phyloP scores from a whole-genome alignment of 306 rosid genomes.

The Luffa aegyptiaca region DNA sequence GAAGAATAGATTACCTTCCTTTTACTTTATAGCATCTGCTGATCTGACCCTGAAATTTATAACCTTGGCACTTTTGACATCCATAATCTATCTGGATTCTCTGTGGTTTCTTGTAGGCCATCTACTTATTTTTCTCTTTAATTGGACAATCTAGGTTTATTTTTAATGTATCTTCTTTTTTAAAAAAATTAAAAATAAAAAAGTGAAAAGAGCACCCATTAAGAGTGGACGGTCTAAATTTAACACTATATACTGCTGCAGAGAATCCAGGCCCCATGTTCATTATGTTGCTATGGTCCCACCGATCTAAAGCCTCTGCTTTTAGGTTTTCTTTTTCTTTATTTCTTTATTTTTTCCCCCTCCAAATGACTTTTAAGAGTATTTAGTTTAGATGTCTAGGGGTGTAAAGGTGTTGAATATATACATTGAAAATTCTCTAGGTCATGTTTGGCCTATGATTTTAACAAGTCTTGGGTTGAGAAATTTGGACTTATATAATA shows the following conservation, averaged over 20 bases:
- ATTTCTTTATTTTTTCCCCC: not conserved
- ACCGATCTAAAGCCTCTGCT: not conserved
- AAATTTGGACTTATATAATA: not conserved
- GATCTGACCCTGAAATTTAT: slow-evolving; percentile 8
- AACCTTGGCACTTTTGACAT: not conserved
- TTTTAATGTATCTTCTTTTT: not conserved
- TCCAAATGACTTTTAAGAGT: not conserved
- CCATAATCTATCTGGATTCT: slow-evolving; percentile 1
- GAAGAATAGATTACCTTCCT: not conserved
- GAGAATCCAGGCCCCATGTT: slow-evolving; percentile 5
- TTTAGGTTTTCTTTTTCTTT: not conserved
- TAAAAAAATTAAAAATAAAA: too few species aligned
- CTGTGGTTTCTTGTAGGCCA: slow-evolving; percentile 2
- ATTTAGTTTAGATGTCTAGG: not conserved
- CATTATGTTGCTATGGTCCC: not conserved
- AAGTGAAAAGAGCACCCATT: not conserved
- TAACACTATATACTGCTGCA: not conserved
- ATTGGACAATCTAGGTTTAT: not conserved
- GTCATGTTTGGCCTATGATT: not conserved
- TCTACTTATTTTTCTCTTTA: not conserved
- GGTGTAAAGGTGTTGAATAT: not conserved
- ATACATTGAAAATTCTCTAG: not conserved
- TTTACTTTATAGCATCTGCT: slow-evolving; percentile 2
- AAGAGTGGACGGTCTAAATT: slow-evolving; percentile 1
- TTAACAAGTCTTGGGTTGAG: not conserved